phyloP scores from a whole-genome alignment of 306 rosid genomes.

The Aeschynomene evenia region DNA sequence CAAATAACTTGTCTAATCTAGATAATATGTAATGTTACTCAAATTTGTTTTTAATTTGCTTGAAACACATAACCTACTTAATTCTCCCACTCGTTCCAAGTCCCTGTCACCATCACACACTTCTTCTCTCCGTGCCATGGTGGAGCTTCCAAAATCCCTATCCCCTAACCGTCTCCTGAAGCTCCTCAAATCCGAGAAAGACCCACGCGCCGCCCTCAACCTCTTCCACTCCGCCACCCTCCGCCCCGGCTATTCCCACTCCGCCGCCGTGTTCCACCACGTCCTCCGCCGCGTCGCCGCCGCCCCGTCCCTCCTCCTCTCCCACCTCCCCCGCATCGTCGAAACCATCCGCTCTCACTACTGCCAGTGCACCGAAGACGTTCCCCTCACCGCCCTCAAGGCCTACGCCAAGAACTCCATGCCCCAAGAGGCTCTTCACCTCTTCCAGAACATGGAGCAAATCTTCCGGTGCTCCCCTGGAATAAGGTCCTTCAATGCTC shows the following conservation, averaged over 20 bases:
- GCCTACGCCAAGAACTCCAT: slow-evolving; percentile 71
- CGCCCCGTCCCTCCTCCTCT: slow-evolving; percentile 40
- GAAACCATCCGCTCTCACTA: slow-evolving; percentile 50
- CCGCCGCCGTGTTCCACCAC: slow-evolving; percentile 60
- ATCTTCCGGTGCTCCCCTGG: slow-evolving; percentile 73
- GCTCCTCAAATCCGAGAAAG: slow-evolving; percentile 73
- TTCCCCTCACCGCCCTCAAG: slow-evolving; percentile 65
- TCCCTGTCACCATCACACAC: neutral
- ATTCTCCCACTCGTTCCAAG: neutral
- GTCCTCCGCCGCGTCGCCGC: slow-evolving; percentile 60
- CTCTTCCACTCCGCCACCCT: slow-evolving; percentile 64
- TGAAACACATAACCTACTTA: too few species aligned
- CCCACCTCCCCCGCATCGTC: slow-evolving; percentile 46
- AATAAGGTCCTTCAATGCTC: slow-evolving; percentile 60
- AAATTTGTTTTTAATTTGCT: too few species aligned
- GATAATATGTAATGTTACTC: too few species aligned
- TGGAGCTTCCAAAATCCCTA: slow-evolving; percentile 53
- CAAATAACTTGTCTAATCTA: too few species aligned
- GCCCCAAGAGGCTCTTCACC: slow-evolving; percentile 65
- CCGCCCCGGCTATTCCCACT: slow-evolving; percentile 51
- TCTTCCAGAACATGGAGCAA: slow-evolving; percentile 66
- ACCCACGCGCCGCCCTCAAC: slow-evolving; percentile 51
- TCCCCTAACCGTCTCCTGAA: slow-evolving; percentile 58
- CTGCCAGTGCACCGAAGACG: slow-evolving; percentile 69
- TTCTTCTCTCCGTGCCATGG: slow-evolving; percentile 47